Evolutionary conservation across 768 basidiomycete genomes (phyloP), one percentile per base, ranked within the genome.

Genomic region (Neoboletus brunneissimus): DNA sequence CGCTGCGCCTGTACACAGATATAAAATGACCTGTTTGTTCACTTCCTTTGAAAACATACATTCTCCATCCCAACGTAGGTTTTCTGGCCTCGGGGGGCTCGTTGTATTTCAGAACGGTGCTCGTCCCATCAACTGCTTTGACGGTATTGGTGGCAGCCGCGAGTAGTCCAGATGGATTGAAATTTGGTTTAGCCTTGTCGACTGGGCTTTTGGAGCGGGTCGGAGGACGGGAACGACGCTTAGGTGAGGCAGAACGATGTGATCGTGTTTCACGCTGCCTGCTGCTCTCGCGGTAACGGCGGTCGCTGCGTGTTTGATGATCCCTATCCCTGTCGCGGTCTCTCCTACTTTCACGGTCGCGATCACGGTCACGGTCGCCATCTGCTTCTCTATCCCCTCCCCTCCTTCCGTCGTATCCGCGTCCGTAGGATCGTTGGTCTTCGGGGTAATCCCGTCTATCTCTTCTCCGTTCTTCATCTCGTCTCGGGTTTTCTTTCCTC

Each of bases 21-120:
- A 48, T n/a, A 48, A 51, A 50, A 77, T 91, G 68, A 96, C 96
- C 95, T 48, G 87, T 78, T 79, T 98, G 90, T 64, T 97, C 94
- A 51, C 81, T 82, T 22, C 91, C 96, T 74, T 98, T 98, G 81
- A 98, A 99, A 34, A 98, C 95, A 67, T 98, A 99, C 58, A 99
- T 68, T 68, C 97, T 80, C 97, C 97, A 98, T 18, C 91, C 89
- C 34, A 89, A 72, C 5, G 79, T 74, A 11, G 97, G 96, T 68
- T 95, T 98, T 62, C 97, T 78, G 29, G 96, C 97, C 78, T 99
- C 97, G 7, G 97, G 94, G 16, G 97, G 97, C 72, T 99, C 97
- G 59, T 98, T 95, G 71, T 99, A 99, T 72, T 98, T 99, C 59
- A 99, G 77, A 43, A 97, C 84, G 7, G 89, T 87, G 63, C 77